phyloP scores from a whole-genome alignment of 805 yeast genomes.

The Teunomyces lycoperdinae region DNA sequence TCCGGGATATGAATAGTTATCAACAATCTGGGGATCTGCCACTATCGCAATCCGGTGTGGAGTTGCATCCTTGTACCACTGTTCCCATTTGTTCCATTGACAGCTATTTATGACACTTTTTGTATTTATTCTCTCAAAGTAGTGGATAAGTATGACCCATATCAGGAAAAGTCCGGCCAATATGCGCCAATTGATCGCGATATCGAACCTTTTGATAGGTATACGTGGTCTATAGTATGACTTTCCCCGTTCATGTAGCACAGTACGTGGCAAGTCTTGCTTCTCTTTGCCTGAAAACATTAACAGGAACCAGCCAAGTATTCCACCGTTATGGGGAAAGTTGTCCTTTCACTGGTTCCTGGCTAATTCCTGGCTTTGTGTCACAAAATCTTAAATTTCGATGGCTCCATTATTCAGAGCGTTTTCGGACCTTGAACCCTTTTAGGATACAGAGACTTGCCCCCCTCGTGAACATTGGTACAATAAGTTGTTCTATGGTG shows the following conservation, averaged over 20 bases:
- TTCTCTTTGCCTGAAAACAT: constrained; percentile 2
- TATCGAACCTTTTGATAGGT: neutral
- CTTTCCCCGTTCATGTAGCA: neutral
- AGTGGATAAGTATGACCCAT: constrained; percentile 30
- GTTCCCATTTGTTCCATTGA: constrained; percentile 70
- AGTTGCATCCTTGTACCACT: constrained; percentile 33
- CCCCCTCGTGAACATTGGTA: neutral
- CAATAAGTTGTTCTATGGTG: neutral
- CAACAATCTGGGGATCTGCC: constrained; percentile 96
- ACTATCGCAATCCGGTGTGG: constrained; percentile 56
- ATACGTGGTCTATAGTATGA: neutral
- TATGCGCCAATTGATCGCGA: neutral
- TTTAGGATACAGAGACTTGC: neutral
- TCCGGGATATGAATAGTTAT: constrained; percentile 80
- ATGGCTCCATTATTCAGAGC: neutral
- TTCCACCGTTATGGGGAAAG: neutral
- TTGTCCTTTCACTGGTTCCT: neutral
- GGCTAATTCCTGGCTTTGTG: neutral
- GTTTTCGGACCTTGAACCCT: neutral
- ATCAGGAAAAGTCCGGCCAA: constrained; percentile 6
- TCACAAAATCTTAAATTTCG: neutral
- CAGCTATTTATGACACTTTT: constrained; percentile 23
- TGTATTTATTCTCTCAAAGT: constrained; percentile 31
- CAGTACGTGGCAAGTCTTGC: constrained; percentile 1
- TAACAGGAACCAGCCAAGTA: neutral